Evolutionary conservation across 2,329 filamentous ascomycete species (phyloP).

Genomic region (Cadophora sp.): DNA sequence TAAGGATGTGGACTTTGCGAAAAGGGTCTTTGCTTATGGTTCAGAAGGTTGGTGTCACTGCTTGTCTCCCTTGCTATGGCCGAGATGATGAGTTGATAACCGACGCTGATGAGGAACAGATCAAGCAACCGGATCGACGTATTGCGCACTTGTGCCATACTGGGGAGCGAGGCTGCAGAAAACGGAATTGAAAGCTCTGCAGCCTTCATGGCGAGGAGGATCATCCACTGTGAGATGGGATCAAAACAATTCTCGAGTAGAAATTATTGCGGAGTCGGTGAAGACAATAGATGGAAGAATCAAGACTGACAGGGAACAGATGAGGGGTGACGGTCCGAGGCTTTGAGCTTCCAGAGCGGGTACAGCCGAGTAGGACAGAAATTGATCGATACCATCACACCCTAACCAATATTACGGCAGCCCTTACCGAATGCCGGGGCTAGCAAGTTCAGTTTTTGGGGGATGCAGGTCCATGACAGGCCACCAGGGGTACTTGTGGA

Average conservation of each 20-base stretch:
- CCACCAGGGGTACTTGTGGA: not conserved
- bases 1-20: conserved; percentile 2
- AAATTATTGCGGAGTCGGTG: conserved; percentile 1
- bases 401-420: not conserved
- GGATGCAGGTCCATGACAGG: not conserved
- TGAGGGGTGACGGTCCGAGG: not conserved
- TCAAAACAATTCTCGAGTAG: not conserved
- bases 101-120: not conserved
- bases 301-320: not conserved
- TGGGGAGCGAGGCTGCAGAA: conserved; percentile 5
- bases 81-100: not conserved
- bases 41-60: not conserved
- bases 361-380: not conserved
- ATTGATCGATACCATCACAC: not conserved
- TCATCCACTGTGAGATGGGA: not conserved
- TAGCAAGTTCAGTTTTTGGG: not conserved
- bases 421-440: not conserved
- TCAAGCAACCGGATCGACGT: conserved; percentile 5
- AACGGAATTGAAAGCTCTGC: conserved; percentile 7
- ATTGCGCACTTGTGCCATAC: not conserved
- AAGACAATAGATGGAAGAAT: conserved; percentile 7
- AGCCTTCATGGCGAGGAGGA: conserved; percentile 5
- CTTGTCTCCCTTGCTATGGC: not conserved
- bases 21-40: conserved; percentile 6
- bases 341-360: not conserved